A percentile compares a stretch with the other conserved stretches of the same genome.
phyloP scores from a whole-genome alignment of 2,329 filamentous ascomycete species.

The Apiospora sp. region DNA sequence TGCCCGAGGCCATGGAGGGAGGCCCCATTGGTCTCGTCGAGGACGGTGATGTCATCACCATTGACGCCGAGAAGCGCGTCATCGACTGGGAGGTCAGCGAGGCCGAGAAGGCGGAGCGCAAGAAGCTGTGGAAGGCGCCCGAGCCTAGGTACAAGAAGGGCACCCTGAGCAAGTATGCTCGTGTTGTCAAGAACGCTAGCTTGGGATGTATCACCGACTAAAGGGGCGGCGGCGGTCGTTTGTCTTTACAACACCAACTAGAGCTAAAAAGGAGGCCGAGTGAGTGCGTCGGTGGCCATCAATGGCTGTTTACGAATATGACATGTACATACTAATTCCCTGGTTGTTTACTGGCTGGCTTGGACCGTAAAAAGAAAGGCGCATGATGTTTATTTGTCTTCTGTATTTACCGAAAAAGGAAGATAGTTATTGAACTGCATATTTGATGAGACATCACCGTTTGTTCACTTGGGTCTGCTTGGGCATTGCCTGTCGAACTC shows the following conservation, averaged over 20 bases:
- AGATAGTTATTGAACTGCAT: neutral
- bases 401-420: neutral
- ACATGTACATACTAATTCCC: constrained; percentile 19
- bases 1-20: constrained; percentile 85
- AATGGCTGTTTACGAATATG: neutral
- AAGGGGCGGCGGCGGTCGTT: neutral
- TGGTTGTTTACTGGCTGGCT: constrained; percentile 12
- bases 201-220: constrained; percentile 62
- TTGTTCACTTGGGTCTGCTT: neutral
- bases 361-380: constrained; percentile 19
- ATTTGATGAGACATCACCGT: neutral
- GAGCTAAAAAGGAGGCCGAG: neutral
- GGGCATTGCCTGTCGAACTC: neutral
- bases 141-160: constrained; percentile 66
- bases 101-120: constrained; percentile 66
- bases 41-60: constrained; percentile 82
- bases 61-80: constrained; percentile 79
- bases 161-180: constrained; percentile 75
- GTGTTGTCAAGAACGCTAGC: constrained; percentile 65
- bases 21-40: constrained; percentile 85
- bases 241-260: neutral
- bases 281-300: neutral
- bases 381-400: constrained; percentile 15
- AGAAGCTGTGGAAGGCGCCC: constrained; percentile 69
- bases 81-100: constrained; percentile 73